Conservation (phyloP, 139 green algal species). For the Tetradesmus lagerheimii region DNA sequence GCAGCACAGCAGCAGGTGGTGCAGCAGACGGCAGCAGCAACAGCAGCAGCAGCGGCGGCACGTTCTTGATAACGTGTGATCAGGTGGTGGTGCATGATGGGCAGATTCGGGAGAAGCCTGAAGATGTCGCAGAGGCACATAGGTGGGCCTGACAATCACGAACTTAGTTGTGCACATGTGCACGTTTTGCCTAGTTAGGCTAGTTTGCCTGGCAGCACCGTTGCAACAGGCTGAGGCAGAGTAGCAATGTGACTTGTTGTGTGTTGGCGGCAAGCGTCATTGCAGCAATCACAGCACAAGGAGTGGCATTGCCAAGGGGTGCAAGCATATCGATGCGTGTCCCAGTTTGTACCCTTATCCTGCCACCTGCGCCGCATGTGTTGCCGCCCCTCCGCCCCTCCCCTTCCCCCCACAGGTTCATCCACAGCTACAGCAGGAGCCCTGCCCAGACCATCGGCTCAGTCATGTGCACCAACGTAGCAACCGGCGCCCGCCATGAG, state of each 20-base stretch:
- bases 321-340: too few relatives aligned
- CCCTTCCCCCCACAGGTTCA: conserved; percentile 55
- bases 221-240: too few relatives aligned
- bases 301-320: too few relatives aligned
- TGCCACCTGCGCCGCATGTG: neutral
- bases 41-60: neutral
- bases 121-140: conserved; percentile 64
- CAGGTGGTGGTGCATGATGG: conserved; percentile 87
- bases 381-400: too few relatives aligned
- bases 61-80: conserved; percentile 54
- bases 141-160: neutral
- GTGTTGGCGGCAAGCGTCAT: too few relatives aligned
- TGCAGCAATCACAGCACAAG: too few relatives aligned
- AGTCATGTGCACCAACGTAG: conserved; percentile 74
- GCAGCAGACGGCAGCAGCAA: neutral
- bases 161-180: too few relatives aligned
- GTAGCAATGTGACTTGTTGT: too few relatives aligned
- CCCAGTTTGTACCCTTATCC: too few relatives aligned
- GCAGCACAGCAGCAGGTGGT: neutral
- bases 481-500: conserved; percentile 40
- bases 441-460: conserved; percentile 80
- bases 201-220: too few relatives aligned
- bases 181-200: too few relatives aligned
- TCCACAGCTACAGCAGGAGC: conserved; percentile 71
- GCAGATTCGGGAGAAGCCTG: conserved; percentile 85